These are phyloP conservation scores for Teratosphaeria viscida DNA, from an alignment of 2,329 filamentous ascomycete species.

Conservation along the genomic window DNA sequence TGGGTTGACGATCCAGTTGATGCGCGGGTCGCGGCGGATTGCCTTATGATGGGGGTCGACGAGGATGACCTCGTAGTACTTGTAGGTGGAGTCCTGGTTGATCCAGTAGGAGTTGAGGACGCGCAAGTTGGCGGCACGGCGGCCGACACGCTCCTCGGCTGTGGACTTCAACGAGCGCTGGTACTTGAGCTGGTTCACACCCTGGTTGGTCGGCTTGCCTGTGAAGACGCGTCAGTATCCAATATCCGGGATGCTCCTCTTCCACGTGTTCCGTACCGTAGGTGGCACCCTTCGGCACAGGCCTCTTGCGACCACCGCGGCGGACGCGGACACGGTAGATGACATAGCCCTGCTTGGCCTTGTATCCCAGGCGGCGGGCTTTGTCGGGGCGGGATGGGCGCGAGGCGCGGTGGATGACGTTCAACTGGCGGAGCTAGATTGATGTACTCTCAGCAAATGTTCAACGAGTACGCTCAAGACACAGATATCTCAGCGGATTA, in stretches of 20 bases:
- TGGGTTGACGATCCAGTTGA: conserved; percentile 99
- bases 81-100: conserved; percentile 99
- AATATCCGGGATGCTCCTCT: neutral
- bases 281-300: conserved; percentile 93
- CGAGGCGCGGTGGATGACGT: conserved; percentile 98
- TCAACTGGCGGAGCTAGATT: conserved; percentile 99
- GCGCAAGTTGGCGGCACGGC: conserved; percentile 96
- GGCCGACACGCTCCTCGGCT: conserved; percentile 99
- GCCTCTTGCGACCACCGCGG: conserved; percentile 97
- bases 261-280: conserved; percentile 59
- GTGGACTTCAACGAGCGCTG: conserved; percentile 97
- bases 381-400: conserved; percentile 98
- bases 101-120: conserved; percentile 99
- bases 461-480: conserved; percentile 81
- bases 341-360: conserved; percentile 99
- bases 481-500: conserved; percentile 16
- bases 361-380: conserved; percentile 99
- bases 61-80: conserved; percentile 99
- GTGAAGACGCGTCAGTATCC: conserved; percentile 13
- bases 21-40: conserved; percentile 95
- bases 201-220: conserved; percentile 99
- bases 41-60: conserved; percentile 99
- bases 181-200: conserved; percentile 99
- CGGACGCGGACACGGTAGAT: conserved; percentile 99
- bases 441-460: conserved; percentile 99